Conservation (phyloP, 2,329 filamentous ascomycete species). For the Penicillium palitans region DNA sequence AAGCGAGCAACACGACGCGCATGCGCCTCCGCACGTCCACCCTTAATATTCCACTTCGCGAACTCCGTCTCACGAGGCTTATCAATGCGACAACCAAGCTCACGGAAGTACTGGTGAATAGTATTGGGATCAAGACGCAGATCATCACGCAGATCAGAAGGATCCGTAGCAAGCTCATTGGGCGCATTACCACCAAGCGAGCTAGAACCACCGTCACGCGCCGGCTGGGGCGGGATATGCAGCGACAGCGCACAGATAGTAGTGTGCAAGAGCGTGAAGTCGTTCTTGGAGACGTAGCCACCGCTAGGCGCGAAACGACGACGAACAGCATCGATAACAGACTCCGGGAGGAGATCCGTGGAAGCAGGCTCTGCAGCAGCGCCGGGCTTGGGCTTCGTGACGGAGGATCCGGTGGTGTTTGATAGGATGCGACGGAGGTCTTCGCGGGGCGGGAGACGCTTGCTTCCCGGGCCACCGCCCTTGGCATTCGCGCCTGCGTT, state of each 20-base stretch:
- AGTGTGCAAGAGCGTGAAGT: conserved; percentile 46
- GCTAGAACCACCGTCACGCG: conserved; percentile 38
- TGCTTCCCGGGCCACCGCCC: conserved; percentile 37
- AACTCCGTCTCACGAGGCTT: conserved; percentile 44
- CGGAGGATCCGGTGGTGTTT: conserved; percentile 26
- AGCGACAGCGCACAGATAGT: conserved; percentile 49
- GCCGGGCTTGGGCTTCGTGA: conserved; percentile 16
- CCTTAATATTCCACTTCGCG: conserved; percentile 50
- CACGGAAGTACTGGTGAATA: conserved; percentile 46
- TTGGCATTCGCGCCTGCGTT: conserved; percentile 27
- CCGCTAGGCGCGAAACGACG: conserved; percentile 44
- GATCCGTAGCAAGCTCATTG: conserved; percentile 46
- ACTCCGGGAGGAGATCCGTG: conserved; percentile 34
- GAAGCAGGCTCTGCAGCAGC: conserved; percentile 18
- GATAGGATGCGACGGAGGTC: conserved; percentile 43
- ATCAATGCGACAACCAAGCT: conserved; percentile 48
- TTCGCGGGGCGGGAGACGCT: conserved; percentile 42
- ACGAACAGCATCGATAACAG: conserved; percentile 43
- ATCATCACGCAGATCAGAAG: conserved; percentile 48
- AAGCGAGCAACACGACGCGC: conserved; percentile 64
- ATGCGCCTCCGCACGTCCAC: conserved; percentile 60
- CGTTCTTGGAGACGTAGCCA: conserved; percentile 38
- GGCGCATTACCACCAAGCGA: conserved; percentile 38
- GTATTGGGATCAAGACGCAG: conserved; percentile 40
- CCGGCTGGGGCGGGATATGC: conserved; percentile 47